A percentile compares a stretch with the other conserved stretches of the same genome.
Evolutionary conservation across 2,329 filamentous ascomycete genomes (phyloP).

Genomic region (Metarhizium anisopliae): DNA sequence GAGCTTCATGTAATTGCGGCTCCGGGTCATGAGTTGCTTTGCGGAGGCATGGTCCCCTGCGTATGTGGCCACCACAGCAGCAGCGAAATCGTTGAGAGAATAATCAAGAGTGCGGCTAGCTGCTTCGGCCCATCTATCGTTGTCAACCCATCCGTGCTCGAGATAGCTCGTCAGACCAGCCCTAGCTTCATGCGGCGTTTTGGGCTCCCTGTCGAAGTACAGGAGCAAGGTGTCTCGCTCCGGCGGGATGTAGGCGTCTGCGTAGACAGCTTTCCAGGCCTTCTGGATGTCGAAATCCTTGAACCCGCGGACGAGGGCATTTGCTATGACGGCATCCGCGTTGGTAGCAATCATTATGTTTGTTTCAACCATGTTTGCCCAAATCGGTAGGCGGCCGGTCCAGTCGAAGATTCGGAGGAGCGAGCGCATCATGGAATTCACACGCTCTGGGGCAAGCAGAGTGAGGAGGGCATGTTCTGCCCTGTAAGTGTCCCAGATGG

Average conservation of each 20-base stretch:
- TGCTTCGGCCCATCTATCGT: slow-evolving; percentile 37
- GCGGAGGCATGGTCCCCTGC: slow-evolving; percentile 25
- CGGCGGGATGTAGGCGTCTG: slow-evolving; percentile 35
- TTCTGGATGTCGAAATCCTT: slow-evolving; percentile 30
- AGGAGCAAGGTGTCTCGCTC: slow-evolving; percentile 32
- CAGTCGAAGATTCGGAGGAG: slow-evolving; percentile 36
- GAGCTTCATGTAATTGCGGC: slow-evolving; percentile 30
- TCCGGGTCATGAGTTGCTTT: slow-evolving; percentile 22
- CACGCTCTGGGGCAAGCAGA: slow-evolving; percentile 34
- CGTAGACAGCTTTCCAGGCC: slow-evolving; percentile 33
- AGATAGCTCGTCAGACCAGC: slow-evolving; percentile 36
- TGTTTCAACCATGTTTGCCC: slow-evolving; percentile 39
- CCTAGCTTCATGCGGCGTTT: slow-evolving; percentile 34
- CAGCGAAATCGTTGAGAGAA: slow-evolving; percentile 36
- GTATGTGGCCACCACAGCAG: slow-evolving; percentile 28
- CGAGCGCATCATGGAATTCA: slow-evolving; percentile 37
- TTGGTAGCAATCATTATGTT: slow-evolving; percentile 43
- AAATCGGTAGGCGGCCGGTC: slow-evolving; percentile 36
- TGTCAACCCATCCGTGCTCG: slow-evolving; percentile 34
- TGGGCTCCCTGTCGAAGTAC: slow-evolving; percentile 36
- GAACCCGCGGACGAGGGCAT: slow-evolving; percentile 34
- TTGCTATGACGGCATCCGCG: slow-evolving; percentile 37
- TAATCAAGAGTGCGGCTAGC: slow-evolving; percentile 38
- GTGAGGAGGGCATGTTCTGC: slow-evolving; percentile 37
- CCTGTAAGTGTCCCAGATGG: slow-evolving; percentile 40